Conservation (phyloP, 768 basidiomycete genomes). For the Clitopilus passeckerianus region DNA sequence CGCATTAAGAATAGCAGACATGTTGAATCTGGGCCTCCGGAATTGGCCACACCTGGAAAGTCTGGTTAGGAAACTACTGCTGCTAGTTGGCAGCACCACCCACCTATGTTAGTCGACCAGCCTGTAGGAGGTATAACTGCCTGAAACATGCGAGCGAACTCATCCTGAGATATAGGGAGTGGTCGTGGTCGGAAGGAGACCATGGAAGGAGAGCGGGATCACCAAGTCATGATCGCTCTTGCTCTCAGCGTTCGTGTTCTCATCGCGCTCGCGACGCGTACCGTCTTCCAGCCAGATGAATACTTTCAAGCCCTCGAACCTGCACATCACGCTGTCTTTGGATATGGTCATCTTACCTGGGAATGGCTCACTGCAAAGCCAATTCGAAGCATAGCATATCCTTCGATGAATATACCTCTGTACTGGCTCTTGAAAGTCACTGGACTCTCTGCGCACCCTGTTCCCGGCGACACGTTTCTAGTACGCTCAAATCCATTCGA, state of each 20-base stretch:
- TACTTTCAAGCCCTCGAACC: slow-evolving; percentile 94
- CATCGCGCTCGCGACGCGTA: slow-evolving; percentile 67
- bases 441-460: slow-evolving; percentile 39
- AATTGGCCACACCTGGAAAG: slow-evolving; percentile 63
- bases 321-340: slow-evolving; percentile 84
- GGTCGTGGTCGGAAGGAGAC: slow-evolving; percentile 1
- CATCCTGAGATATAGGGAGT: slow-evolving; percentile 36
- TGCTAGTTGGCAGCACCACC: neutral
- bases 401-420: slow-evolving; percentile 72
- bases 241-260: slow-evolving; percentile 49
- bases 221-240: slow-evolving; percentile 11
- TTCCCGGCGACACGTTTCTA: slow-evolving; percentile 22
- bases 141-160: slow-evolving; percentile 45
- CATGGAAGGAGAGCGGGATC: neutral
- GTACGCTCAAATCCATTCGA: neutral
- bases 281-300: slow-evolving; percentile 97
- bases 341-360: slow-evolving; percentile 92
- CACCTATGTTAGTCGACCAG: slow-evolving; percentile 47
- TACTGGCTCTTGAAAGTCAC: slow-evolving; percentile 65
- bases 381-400: slow-evolving; percentile 79
- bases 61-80: too few species aligned
- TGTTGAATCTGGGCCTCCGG: slow-evolving; percentile 81
- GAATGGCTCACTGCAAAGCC: slow-evolving; percentile 78
- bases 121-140: slow-evolving; percentile 43
- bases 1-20: slow-evolving; percentile 70